Evolutionary conservation across 805 yeast species (phyloP).

Genomic region (Zygoascus biomembranicola): DNA sequence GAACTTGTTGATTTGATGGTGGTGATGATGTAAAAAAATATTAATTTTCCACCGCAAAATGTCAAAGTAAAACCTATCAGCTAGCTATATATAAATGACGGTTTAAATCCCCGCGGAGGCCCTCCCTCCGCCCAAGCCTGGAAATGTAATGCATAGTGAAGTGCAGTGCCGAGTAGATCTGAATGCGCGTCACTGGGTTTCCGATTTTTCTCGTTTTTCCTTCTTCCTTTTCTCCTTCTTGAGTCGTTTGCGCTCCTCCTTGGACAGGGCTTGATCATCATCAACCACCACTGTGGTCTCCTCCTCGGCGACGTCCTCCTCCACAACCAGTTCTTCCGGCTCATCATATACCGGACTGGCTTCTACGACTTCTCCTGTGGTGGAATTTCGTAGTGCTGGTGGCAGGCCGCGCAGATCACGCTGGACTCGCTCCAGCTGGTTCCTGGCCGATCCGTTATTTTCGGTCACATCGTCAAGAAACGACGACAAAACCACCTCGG

Average conservation of each 20-base stretch:
- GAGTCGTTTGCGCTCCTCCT: neutral
- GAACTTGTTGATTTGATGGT: too few species aligned
- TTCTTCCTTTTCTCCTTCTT: slow-evolving; percentile 1
- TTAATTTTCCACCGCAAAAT: neutral
- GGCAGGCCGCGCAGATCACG: slow-evolving; percentile 77
- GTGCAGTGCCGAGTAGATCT: neutral
- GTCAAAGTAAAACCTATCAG: neutral
- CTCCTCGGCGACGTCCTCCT: neutral
- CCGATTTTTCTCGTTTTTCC: slow-evolving; percentile 7
- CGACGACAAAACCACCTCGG: slow-evolving; percentile 38
- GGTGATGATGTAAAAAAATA: too few species aligned
- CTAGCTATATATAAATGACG: neutral
- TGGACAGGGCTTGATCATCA: neutral
- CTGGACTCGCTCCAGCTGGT: slow-evolving; percentile 66
- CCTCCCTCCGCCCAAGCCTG: neutral
- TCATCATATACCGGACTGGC: neutral
- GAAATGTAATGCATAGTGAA: neutral
- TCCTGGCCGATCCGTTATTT: slow-evolving; percentile 38
- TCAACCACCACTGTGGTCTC: neutral
- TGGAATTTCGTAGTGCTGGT: slow-evolving; percentile 32
- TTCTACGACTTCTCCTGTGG: slow-evolving; percentile 1
- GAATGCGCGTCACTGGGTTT: slow-evolving; percentile 3
- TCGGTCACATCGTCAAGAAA: slow-evolving; percentile 29
- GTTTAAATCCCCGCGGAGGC: too few species aligned
- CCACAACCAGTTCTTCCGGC: slow-evolving; percentile 1